Conservation (phyloP, 1,139 yeast genomes). For the Blastobotrys arbuscula region DNA sequence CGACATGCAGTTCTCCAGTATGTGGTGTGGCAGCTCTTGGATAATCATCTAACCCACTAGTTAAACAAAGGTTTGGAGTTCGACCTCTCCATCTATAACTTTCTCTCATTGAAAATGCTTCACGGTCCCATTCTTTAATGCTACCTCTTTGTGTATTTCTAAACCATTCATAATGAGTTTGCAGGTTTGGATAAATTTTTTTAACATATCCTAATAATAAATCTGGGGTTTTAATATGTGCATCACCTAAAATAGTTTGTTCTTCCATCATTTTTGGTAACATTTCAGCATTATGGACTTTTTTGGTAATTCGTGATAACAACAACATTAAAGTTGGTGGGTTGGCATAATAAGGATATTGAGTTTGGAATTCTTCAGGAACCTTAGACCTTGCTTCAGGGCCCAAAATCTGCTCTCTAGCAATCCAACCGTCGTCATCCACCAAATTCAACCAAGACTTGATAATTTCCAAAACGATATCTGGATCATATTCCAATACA, state of each 20-base stretch:
- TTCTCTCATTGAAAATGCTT: constrained; percentile 47
- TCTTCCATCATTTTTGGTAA: constrained; percentile 4
- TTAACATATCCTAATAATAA: constrained; percentile 56
- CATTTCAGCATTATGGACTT: constrained; percentile 30
- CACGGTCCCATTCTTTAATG: constrained; percentile 65
- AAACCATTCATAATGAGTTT: constrained; percentile 81
- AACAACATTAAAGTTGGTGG: constrained; percentile 92
- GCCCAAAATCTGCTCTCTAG: constrained; percentile 91
- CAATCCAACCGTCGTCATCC: constrained; percentile 94
- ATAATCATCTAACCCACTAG: constrained; percentile 94
- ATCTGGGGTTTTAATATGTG: constrained; percentile 56
- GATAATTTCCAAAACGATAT: constrained; percentile 71
- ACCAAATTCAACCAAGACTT: constrained; percentile 84
- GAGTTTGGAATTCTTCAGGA: constrained; percentile 78
- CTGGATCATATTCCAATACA: constrained; percentile 75
- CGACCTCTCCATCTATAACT: constrained; percentile 94
- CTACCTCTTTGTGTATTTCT: constrained; percentile 75
- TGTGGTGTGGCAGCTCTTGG: constrained; percentile 84
- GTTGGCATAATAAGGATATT: constrained; percentile 86
- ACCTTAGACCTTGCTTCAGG: constrained; percentile 86
- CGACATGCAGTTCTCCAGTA: constrained; percentile 85
- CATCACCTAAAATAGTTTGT: constrained; percentile 34
- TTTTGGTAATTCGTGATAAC: constrained; percentile 60
- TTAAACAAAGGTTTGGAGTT: constrained; percentile 75
- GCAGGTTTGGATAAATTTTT: constrained; percentile 67